A percentile compares a stretch with the other conserved stretches of the same genome.
Evolutionary conservation across 1,284 basidiomycete genomes (phyloP).

Genomic region (Moniliophthora roreri): DNA sequence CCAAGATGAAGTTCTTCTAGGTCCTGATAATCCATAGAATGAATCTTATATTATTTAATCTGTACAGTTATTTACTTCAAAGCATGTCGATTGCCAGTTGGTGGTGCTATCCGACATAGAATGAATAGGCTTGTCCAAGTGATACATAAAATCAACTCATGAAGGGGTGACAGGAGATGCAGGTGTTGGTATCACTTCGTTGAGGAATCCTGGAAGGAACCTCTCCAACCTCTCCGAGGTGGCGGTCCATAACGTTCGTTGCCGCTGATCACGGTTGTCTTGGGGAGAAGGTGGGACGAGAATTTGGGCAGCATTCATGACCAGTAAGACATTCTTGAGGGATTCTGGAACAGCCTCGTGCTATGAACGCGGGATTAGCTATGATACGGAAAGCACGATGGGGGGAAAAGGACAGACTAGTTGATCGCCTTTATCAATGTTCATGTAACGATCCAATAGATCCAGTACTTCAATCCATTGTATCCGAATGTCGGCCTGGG

Average conservation of each 20-base stretch:
- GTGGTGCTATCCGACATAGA: neutral
- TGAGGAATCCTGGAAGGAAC: slow-evolving; percentile 87
- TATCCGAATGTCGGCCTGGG: slow-evolving; percentile 68
- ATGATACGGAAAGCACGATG: neutral
- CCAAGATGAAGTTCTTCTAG: slow-evolving; percentile 52
- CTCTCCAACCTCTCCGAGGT: slow-evolving; percentile 85
- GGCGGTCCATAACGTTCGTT: slow-evolving; percentile 79
- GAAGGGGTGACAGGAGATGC: too few species aligned
- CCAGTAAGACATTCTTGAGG: slow-evolving; percentile 94
- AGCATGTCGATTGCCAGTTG: neutral
- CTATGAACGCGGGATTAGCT: slow-evolving; percentile 38
- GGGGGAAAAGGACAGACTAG: slow-evolving; percentile 66
- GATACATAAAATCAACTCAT: slow-evolving; percentile 7
- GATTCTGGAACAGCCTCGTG: slow-evolving; percentile 95
- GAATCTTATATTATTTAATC: neutral
- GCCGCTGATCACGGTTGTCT: slow-evolving; percentile 61
- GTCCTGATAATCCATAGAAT: neutral
- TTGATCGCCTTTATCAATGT: slow-evolving; percentile 81
- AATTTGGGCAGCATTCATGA: slow-evolving; percentile 89
- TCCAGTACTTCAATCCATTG: slow-evolving; percentile 94
- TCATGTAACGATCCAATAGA: slow-evolving; percentile 87
- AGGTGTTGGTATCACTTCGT: slow-evolving; percentile 58
- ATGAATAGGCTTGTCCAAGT: neutral
- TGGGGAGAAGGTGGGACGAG: slow-evolving; percentile 63
- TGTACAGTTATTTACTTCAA: neutral